Conservation (phyloP, 2,329 filamentous ascomycete species). For the Microdochium nivale region DNA sequence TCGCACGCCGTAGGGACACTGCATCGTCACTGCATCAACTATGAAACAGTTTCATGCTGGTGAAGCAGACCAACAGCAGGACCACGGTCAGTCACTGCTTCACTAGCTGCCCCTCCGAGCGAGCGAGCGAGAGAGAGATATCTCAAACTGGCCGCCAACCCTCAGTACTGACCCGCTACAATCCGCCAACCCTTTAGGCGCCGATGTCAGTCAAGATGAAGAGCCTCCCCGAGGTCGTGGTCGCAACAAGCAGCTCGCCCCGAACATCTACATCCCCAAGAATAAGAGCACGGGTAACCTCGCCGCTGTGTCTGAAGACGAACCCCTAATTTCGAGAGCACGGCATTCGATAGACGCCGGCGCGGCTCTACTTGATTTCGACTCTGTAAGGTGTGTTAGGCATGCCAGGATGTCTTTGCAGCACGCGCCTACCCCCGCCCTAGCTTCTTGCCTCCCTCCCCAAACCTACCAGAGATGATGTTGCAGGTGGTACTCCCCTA, state of each 20-base stretch:
- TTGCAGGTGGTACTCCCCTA: not conserved
- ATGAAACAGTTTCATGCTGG: slow-evolving; percentile 36
- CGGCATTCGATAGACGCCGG: slow-evolving; percentile 73
- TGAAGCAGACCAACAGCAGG: slow-evolving; percentile 16
- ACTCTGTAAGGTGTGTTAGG: slow-evolving; percentile 37
- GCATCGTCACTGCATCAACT: slow-evolving; percentile 19
- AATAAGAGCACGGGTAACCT: slow-evolving; percentile 60
- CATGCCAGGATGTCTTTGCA: not conserved
- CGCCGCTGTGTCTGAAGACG: slow-evolving; percentile 32
- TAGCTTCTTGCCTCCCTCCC: not conserved
- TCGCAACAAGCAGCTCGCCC: slow-evolving; percentile 33
- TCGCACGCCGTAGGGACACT: not conserved
- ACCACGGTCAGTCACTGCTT: slow-evolving; percentile 29
- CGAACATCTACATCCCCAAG: slow-evolving; percentile 47
- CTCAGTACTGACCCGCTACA: slow-evolving; percentile 5
- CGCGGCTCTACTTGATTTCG: slow-evolving; percentile 48
- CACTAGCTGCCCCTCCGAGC: slow-evolving; percentile 1
- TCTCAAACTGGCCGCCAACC: slow-evolving; percentile 1
- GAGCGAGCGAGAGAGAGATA: too few relatives aligned
- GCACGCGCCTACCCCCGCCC: not conserved
- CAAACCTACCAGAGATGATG: slow-evolving; percentile 9
- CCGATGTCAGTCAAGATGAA: slow-evolving; percentile 23
- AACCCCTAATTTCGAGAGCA: slow-evolving; percentile 40
- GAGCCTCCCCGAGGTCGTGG: slow-evolving; percentile 22
- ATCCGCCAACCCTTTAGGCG: slow-evolving; percentile 14